These are phyloP conservation scores for Lachnellula arida DNA, from an alignment of 2,329 filamentous ascomycete species.

Conservation along the genomic window DNA sequence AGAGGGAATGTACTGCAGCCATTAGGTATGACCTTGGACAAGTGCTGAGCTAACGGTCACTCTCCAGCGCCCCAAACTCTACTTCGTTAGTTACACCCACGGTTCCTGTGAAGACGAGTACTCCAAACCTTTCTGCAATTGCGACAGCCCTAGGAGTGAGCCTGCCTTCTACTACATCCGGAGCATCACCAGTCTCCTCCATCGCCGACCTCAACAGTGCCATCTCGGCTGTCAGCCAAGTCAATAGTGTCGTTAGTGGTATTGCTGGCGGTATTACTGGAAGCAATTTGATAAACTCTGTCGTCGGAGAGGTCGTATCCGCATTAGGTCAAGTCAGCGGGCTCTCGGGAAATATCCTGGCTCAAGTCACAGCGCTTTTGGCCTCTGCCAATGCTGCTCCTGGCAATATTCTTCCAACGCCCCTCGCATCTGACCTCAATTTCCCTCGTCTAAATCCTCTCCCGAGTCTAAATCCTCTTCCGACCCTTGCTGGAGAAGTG, in stretches of 20 bases:
- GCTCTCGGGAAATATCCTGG: conserved; percentile 6
- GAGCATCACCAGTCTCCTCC: background rate
- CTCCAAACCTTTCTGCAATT: background rate
- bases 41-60: too few species aligned
- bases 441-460: background rate
- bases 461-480: background rate
- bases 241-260: background rate
- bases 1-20: too few species aligned
- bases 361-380: conserved; percentile 7
- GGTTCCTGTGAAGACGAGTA: conserved; percentile 9
- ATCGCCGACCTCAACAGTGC: background rate
- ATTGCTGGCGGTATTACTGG: background rate
- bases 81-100: background rate
- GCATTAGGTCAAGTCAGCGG: conserved; percentile 10
- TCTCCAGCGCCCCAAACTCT: too few species aligned
- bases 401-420: background rate
- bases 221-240: background rate
- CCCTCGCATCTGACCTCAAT: background rate
- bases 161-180: background rate
- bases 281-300: background rate
- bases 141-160: background rate
- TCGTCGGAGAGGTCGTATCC: conserved; percentile 1
- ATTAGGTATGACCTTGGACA: too few species aligned
- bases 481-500: background rate
- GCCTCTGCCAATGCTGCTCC: background rate